Evolutionary conservation across 345 rosid genomes (phyloP).

Genomic region (Eucalyptus pauciflora): DNA sequence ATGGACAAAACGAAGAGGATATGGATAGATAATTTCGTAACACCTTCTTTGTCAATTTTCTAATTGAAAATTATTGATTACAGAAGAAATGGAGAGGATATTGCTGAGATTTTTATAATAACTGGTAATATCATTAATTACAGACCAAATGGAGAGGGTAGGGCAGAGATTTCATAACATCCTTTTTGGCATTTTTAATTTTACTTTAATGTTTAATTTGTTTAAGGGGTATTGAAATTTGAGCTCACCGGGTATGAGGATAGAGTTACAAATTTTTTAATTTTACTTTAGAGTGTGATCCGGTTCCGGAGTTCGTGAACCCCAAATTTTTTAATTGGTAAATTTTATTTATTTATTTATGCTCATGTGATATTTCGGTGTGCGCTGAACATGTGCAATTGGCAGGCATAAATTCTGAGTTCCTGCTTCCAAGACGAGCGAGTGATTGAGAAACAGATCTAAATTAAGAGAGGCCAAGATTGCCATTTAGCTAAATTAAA

Average conservation of each 20-base stretch:
- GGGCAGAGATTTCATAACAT: background rate
- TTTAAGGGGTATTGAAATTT: background rate
- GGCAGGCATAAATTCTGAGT: background rate
- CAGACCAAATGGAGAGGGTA: background rate
- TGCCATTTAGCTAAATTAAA: background rate
- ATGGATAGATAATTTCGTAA: background rate
- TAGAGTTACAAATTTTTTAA: background rate
- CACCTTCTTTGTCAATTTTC: background rate
- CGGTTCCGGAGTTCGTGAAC: background rate
- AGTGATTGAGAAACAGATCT: background rate
- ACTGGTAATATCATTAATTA: background rate
- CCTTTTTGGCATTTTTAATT: background rate
- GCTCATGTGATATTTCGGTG: background rate
- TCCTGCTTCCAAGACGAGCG: background rate
- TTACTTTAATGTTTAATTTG: background rate
- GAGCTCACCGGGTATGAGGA: background rate
- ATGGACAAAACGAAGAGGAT: background rate
- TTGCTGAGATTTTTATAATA: background rate
- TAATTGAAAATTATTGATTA: background rate
- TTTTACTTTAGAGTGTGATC: background rate
- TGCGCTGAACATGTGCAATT: background rate
- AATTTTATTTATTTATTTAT: background rate
- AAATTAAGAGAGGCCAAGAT: background rate
- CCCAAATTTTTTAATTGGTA: background rate
- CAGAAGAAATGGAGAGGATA: background rate